Conservation (phyloP, 73 alveolate species). For the Symbiodinium pilosum region DNA sequence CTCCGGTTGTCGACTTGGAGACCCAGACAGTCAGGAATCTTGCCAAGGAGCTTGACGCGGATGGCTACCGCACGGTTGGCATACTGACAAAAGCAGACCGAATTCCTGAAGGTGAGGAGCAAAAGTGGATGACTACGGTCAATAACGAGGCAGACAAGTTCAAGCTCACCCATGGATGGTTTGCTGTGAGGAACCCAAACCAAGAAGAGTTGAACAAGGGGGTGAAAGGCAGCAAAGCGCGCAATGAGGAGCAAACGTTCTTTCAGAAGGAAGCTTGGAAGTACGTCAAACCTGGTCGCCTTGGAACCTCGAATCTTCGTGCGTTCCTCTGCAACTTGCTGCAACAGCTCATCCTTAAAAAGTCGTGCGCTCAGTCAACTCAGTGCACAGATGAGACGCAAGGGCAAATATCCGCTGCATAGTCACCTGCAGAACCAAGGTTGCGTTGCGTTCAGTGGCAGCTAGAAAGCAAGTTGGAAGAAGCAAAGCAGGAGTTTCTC, state of each 20-base stretch:
- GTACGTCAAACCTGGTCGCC: background rate
- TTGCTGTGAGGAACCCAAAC: slow-evolving; percentile 13
- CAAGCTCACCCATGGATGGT: background rate
- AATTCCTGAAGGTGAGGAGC: background rate
- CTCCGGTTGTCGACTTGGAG: background rate
- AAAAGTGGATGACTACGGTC: background rate
- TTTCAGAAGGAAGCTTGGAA: background rate
- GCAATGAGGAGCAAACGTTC: background rate
- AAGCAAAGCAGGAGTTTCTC: too few species aligned
- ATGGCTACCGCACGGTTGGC: slow-evolving; percentile 14
- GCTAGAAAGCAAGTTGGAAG: too few species aligned
- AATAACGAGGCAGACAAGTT: background rate
- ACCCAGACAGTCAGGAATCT: background rate
- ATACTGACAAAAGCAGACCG: slow-evolving; percentile 10
- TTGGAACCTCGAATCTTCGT: background rate
- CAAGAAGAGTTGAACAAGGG: background rate
- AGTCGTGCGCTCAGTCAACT: background rate
- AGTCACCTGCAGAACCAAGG: too few species aligned
- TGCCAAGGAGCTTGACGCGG: background rate
- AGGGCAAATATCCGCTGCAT: too few species aligned
- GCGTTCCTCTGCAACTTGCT: background rate
- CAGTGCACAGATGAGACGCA: too few species aligned
- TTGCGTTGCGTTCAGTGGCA: too few species aligned
- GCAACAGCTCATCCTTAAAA: background rate
- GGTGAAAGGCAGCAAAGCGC: background rate